Base-by-base conservation (phyloP, 2,329 filamentous ascomycete genomes). In the Apiospora aurea region DNA sequence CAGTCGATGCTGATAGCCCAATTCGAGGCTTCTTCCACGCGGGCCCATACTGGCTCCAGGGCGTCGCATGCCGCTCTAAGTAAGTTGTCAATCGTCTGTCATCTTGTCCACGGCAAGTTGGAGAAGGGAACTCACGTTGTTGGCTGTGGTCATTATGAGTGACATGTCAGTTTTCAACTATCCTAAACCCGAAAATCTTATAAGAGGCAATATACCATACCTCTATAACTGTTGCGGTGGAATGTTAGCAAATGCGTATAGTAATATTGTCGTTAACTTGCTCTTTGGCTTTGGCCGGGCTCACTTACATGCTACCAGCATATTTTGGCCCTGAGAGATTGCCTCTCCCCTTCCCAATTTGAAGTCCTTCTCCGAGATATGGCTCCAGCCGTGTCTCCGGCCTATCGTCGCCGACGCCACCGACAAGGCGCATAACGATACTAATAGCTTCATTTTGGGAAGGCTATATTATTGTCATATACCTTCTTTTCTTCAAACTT, bases 1-100 rank as follows among this genome's bases (percentile, higher is more conserved):
- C 86, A 87, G 77, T 87, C 82, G 24, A 87, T 75, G 71, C 81
- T 84, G 41, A 81, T 71, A 1, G 83, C 71, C 18, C 61, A 69
- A 34, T 73, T 67, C 51, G 77, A 73, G 6, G 72, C 72, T 47
- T 78, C 73, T 44, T 78, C 73, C 7, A 81, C 73, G 1, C 72
- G 38, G 0, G 21, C 69, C 83, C 83, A 85, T 80, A 83, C 80
- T 29, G 76, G 43, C 61, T 83, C 81, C 21, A 85, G 76, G 13
- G 76, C 73, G 74, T 79, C 75, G 66, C 80, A 81, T 11, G 77
- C 70, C 6, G 78, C 73, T 53, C 82, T 83, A 70, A 38, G 6
- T 11, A n/a, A 67, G 34, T 3, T 18, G 18, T 68, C 13, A 68
- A 41, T 34, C 5, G 8, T 21, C 10, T 61, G 14, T 16, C 16